Base-by-base conservation (phyloP, 345 rosid species). In the Eucalyptus viminalis region DNA sequence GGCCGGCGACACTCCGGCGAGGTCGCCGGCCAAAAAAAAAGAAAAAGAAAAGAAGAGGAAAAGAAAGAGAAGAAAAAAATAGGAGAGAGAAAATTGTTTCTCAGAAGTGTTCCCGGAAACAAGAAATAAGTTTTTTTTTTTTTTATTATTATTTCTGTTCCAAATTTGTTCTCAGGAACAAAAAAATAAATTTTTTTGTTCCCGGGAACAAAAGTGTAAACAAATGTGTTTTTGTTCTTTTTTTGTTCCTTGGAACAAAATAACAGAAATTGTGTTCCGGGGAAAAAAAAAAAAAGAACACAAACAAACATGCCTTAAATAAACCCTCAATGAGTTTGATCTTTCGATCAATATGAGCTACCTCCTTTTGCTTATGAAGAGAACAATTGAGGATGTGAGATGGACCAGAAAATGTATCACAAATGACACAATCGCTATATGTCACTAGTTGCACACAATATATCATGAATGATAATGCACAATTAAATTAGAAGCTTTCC, bases 141-240 rank as follows among this genome's bases (percentile, higher is more conserved):
- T 43, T 2, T 43, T 43, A n/a, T n/a, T 43, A 1, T 43, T 43
- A 1, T 43, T 43, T 43, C 6, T 43, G 7, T 43, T 43, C 7
- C 7, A 43, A 43, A 43, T 43, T 2, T 43, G 7, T 43, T 43
- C 43, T 43, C 43, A 5, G 6, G 43, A 40, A 40, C 43, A 40
- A 45, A 45, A 2, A 45, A 9, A 45, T 8, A 44, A 44, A 1
- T n/a, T 44, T 8, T 10, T 47, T 12, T 49, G 5, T 2, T 45
- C 47, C 50, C 1, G 1, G 1, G 1, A 49, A 49, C 7, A 49
- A 49, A 49, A 49, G 51, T 49, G 16, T 49, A 49, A 49, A 49
- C 3, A 49, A 49, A 49, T 0, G 3, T 0, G 0, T 49, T 14
- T 49, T 0, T 14, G 0, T 49, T 49, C 3, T 49, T 49, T 49